Evolutionary conservation across 192 early-diverging fungal genomes (phyloP).

Genomic region (Jimgerdemannia lactiflua): DNA sequence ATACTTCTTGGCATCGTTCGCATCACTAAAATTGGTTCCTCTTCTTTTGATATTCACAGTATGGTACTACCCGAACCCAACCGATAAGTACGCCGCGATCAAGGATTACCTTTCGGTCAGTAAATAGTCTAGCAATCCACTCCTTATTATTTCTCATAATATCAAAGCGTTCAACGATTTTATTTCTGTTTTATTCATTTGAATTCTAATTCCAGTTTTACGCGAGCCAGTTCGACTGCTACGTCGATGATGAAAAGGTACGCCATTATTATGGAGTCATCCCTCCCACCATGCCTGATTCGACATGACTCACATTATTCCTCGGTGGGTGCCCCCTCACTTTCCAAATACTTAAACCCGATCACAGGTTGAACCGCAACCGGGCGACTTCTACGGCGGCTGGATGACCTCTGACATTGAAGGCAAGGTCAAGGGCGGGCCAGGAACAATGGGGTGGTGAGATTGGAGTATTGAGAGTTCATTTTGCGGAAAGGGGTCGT

Average conservation of each 20-base stretch:
- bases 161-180: no score
- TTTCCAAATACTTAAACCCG: no score
- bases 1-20: no score
- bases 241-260: conserved; percentile 4
- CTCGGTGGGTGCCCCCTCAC: no score
- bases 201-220: neutral
- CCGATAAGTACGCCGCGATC: neutral
- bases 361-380: neutral
- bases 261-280: no score
- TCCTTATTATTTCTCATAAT: no score
- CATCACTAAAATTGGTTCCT: no score
- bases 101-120: conserved; percentile 1
- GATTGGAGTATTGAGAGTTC: no score
- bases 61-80: neutral
- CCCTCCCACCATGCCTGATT: no score
- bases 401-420: conserved; percentile 1
- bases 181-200: no score
- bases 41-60: conserved; percentile 1
- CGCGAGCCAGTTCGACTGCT: neutral
- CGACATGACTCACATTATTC: no score
- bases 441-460: neutral
- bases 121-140: neutral
- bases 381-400: conserved; percentile 2
- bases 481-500: no score
- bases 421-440: neutral